Base-by-base conservation (phyloP, 176 grass and related monocot genomes). In the Phyllostachys edulis region DNA sequence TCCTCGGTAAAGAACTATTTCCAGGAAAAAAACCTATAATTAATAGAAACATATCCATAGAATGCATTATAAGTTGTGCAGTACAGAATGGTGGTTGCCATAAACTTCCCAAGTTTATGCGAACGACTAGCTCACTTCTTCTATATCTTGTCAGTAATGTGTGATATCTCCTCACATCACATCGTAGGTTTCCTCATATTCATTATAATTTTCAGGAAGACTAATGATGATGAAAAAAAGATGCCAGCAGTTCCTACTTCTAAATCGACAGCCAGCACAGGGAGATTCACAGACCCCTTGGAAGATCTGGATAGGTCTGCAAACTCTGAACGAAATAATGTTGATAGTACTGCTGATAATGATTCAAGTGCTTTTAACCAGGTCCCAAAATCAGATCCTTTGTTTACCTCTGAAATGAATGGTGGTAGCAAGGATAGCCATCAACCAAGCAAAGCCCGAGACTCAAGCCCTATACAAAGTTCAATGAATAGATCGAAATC, bases 271-370 rank as follows among this genome's bases (percentile, higher is more conserved):
- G 56, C 84, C 51, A 89, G 64, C 44, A 42, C 92, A 37, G 83
- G 83, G 5, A 47, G 92, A 78, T 99, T 92, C 26, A 18, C 70
- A 71, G 88, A 94, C 67, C 88, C 91, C 36, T 85, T 99, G 87
- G 84, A 92, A 73, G 63, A 87, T 83, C 76, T 91, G 29, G 40
- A 80, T 80, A 88, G 60, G 20, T 39, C 89, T 80, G 26, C 49
- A 78, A 82, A 71, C 17, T 82, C 77, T 79, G 62, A 77, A 79
- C 70, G 62, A 32, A 83, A 86, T 45, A 89, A 84, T 75, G 76
- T 74, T 60, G 77, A 84, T 86, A 66, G 29, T 77, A 79, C 55
- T 87, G 73, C 87, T 77, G 46, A 54, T 85, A 81, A 73, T 49
- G 66, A 88, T 78, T 56, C 71, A 34, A 90, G 69, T 82, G 46